These are phyloP conservation scores for Alternaria novae-zelandiae DNA, from an alignment of 2,329 filamentous ascomycete species.

Conservation along the genomic window DNA sequence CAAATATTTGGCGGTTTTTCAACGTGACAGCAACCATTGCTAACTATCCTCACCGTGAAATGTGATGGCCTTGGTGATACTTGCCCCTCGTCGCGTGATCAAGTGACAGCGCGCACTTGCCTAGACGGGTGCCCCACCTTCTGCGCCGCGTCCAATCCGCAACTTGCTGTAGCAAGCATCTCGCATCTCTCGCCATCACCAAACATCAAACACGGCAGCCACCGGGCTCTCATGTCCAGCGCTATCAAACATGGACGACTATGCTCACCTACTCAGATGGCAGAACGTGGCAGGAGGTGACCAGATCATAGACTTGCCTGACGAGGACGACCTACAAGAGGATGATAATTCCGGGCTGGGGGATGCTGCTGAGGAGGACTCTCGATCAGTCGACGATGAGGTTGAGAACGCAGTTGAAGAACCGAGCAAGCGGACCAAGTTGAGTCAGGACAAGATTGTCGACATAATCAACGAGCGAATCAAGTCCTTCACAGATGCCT, in stretches of 20 bases:
- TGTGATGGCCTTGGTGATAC: neutral
- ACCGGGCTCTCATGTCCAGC: neutral
- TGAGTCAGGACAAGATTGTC: constrained; percentile 19
- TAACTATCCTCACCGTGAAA: neutral
- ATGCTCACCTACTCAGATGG: constrained; percentile 41
- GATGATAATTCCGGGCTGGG: constrained; percentile 6
- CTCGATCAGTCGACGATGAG: neutral
- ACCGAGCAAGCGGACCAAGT: constrained; percentile 6
- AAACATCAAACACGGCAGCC: neutral
- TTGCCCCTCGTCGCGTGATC: constrained; percentile 18
- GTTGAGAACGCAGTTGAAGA: constrained; percentile 4
- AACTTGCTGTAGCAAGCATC: neutral
- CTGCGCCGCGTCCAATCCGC: neutral
- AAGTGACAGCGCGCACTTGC: constrained; percentile 10
- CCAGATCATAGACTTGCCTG: constrained; percentile 8
- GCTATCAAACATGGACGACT: constrained; percentile 6
- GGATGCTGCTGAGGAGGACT: constrained; percentile 17
- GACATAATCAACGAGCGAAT: constrained; percentile 40
- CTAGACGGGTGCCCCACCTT: neutral
- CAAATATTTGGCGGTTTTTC: neutral
- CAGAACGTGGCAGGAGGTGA: constrained; percentile 2
- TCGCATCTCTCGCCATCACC: neutral
- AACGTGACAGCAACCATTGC: neutral
- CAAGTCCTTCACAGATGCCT: constrained; percentile 20
- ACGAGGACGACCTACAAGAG: constrained; percentile 12